Percentiles rank a stretch among this genome's conserved stretches.
Conservation (phyloP, 1,284 basidiomycete genomes). For the Uromyces viciae-fabae region DNA sequence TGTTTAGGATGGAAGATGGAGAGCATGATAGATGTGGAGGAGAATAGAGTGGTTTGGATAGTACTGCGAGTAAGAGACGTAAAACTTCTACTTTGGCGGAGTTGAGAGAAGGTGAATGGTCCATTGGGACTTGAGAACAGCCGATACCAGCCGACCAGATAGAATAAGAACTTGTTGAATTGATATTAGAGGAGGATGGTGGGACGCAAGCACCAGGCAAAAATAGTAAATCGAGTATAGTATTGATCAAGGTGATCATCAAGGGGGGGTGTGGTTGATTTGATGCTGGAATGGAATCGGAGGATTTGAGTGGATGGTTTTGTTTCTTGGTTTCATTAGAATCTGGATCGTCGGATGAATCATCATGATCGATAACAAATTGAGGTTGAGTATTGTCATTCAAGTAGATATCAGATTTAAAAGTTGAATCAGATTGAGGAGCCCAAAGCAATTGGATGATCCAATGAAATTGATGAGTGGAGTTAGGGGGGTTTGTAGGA, state of each 20-base stretch:
- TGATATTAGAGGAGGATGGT: background rate
- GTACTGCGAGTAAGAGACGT: slow-evolving; percentile 20
- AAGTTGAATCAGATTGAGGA: background rate
- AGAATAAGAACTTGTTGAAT: slow-evolving; percentile 9
- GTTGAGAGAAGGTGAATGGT: slow-evolving; percentile 32
- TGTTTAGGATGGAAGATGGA: background rate
- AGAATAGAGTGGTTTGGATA: slow-evolving; percentile 39
- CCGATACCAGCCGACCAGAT: slow-evolving; percentile 42
- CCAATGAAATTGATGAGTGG: slow-evolving; percentile 23
- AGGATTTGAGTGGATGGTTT: background rate
- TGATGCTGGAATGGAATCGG: background rate
- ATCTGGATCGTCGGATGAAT: slow-evolving; percentile 18
- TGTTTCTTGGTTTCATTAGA: slow-evolving; percentile 20
- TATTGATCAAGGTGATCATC: slow-evolving; percentile 25
- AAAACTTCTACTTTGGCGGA: slow-evolving; percentile 38
- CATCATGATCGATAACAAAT: slow-evolving; percentile 42
- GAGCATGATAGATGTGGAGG: slow-evolving; percentile 15
- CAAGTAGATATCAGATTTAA: background rate
- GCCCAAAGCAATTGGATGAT: slow-evolving; percentile 34
- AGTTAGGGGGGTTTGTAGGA: background rate
- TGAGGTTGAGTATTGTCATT: slow-evolving; percentile 11
- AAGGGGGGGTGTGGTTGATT: background rate
- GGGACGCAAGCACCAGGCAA: slow-evolving; percentile 37
- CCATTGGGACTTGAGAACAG: slow-evolving; percentile 14
- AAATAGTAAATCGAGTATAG: slow-evolving; percentile 39